Conservation (phyloP, 129 eudicot genomes). For the Deinandra increscens region DNA sequence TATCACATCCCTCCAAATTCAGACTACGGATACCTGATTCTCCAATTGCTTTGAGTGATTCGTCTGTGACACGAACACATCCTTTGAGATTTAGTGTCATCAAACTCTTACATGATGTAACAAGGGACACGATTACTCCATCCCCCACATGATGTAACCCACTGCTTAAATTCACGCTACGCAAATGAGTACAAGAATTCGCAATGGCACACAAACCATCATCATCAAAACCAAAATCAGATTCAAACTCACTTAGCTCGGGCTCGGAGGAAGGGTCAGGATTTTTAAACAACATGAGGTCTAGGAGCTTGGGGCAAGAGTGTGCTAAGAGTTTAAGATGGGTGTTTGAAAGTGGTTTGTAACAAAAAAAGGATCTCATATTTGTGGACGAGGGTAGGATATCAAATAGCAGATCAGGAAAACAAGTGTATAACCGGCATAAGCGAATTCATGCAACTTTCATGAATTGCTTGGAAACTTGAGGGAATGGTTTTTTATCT, state of each 20-base stretch:
- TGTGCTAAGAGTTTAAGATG: neutral
- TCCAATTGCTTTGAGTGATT: constrained; percentile 23
- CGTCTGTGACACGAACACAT: constrained; percentile 9
- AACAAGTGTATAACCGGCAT: neutral
- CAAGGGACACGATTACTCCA: constrained; percentile 14
- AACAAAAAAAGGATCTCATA: neutral
- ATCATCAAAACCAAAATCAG: constrained; percentile 27
- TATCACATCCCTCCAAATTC: neutral
- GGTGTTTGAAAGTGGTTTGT: neutral
- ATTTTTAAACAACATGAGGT: neutral
- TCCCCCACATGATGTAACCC: constrained; percentile 26
- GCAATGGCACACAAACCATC: constrained; percentile 22
- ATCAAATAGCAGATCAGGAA: constrained; percentile 8
- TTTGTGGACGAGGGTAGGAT: constrained; percentile 6
- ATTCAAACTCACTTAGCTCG: constrained; percentile 22
- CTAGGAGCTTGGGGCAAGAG: neutral
- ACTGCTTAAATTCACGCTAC: neutral
- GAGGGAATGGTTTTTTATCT: neutral
- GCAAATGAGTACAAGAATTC: constrained; percentile 8
- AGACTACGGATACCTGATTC: neutral
- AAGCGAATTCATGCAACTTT: neutral
- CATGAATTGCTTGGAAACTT: constrained; percentile 12
- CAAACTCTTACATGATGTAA: constrained; percentile 5
- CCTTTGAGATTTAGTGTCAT: neutral
- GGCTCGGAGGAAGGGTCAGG: neutral